Conservation (phyloP, 495 filamentous ascomycete genomes). For the Tuber borchii region DNA sequence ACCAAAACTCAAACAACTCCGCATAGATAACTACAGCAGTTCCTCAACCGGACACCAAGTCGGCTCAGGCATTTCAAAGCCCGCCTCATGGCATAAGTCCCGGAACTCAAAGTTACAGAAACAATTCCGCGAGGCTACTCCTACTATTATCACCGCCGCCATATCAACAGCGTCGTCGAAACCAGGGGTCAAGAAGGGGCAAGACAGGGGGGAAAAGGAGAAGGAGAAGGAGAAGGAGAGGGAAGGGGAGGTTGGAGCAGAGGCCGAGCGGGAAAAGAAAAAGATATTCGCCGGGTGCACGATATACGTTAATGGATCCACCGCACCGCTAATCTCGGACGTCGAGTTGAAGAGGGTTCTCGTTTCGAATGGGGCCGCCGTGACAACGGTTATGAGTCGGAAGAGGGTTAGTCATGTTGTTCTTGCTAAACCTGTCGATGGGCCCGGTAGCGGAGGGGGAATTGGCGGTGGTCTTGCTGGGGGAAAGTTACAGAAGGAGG, state of each 20-base stretch:
- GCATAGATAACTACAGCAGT: constrained; percentile 32
- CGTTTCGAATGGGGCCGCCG: constrained; percentile 60
- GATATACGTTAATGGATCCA: constrained; percentile 87
- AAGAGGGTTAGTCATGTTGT: constrained; percentile 81
- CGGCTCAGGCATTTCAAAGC: constrained; percentile 31
- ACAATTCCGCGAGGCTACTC: constrained; percentile 24
- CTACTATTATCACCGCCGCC: constrained; percentile 13
- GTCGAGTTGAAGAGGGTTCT: constrained; percentile 77
- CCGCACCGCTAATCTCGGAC: constrained; percentile 72
- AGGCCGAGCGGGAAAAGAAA: neutral
- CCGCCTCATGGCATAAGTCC: constrained; percentile 29
- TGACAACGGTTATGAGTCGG: constrained; percentile 62
- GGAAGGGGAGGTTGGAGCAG: neutral
- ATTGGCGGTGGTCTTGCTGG: constrained; percentile 74
- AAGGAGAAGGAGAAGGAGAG: neutral
- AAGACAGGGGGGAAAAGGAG: too few relatives aligned
- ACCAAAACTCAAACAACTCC: constrained; percentile 17
- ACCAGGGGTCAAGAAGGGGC: neutral
- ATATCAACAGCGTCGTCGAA: constrained; percentile 16
- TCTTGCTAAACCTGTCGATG: constrained; percentile 47
- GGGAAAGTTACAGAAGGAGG: constrained; percentile 77
- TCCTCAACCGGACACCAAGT: constrained; percentile 41
- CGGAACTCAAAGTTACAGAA: constrained; percentile 33
- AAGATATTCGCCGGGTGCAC: constrained; percentile 30
- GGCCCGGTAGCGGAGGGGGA: constrained; percentile 40